Evolutionary conservation across 495 filamentous ascomycete species (phyloP).

Genomic region (Talaromyces proteolyticus): DNA sequence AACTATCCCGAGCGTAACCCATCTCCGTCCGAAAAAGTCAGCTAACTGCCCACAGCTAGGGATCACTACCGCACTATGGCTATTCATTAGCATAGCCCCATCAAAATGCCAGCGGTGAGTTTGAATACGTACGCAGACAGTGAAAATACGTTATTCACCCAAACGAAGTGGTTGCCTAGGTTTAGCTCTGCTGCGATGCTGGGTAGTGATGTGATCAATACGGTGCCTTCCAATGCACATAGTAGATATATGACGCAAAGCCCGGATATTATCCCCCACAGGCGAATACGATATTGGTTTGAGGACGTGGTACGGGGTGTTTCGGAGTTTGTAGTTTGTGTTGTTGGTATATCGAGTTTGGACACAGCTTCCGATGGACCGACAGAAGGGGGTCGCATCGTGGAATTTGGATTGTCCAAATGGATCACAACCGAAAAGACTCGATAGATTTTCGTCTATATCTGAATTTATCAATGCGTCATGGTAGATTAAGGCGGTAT

Average conservation of each 20-base stretch:
- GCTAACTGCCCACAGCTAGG: slow-evolving; percentile 28
- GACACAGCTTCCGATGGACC: not conserved
- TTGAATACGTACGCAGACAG: slow-evolving; percentile 11
- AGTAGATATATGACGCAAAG: slow-evolving; percentile 21
- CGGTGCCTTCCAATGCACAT: slow-evolving; percentile 25
- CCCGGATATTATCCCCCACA: slow-evolving; percentile 14
- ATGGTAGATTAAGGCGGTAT: no score
- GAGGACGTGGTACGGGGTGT: slow-evolving; percentile 20
- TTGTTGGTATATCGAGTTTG: not conserved
- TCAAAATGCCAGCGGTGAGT: not conserved
- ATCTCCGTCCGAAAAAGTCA: slow-evolving; percentile 48
- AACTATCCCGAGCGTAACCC: slow-evolving; percentile 32
- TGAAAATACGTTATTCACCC: slow-evolving; percentile 28
- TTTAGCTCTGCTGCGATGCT: slow-evolving; percentile 22
- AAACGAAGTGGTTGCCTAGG: slow-evolving; percentile 25
- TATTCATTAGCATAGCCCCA: slow-evolving; percentile 17
- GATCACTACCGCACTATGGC: not conserved
- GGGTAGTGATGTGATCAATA: slow-evolving; percentile 33
- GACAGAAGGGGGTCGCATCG: not conserved
- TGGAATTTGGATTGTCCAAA: no score
- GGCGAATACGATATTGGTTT: slow-evolving; percentile 8
- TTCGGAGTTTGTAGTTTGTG: not conserved
- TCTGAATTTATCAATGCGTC: no score
- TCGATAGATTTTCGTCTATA: not conserved
- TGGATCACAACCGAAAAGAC: no score